Conservation (phyloP, 805 yeast genomes). For the Schizosaccharomyces cryophilus region DNA sequence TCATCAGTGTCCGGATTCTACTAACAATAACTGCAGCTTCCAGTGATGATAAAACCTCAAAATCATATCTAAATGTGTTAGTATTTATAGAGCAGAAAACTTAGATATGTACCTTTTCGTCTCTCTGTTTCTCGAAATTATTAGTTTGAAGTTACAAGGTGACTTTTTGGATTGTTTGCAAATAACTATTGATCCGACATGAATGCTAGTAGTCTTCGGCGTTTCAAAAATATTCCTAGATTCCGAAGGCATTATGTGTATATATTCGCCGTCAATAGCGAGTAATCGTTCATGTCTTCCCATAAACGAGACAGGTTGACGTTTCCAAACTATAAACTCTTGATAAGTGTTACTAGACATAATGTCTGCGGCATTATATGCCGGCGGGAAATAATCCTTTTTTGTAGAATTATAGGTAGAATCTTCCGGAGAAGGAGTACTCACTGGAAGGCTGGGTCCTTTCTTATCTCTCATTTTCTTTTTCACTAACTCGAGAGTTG, state of each 20-base stretch:
- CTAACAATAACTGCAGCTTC: constrained; percentile 55
- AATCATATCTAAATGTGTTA: constrained; percentile 26
- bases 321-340: constrained; percentile 69
- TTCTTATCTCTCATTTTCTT: not conserved
- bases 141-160: constrained; percentile 59
- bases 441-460: constrained; percentile 12
- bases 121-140: constrained; percentile 40
- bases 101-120: constrained; percentile 27
- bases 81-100: not conserved
- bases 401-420: not conserved
- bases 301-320: constrained; percentile 64
- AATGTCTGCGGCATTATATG: not conserved
- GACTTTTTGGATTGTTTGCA: constrained; percentile 56
- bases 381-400: not conserved
- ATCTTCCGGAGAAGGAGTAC: constrained; percentile 5
- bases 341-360: constrained; percentile 33
- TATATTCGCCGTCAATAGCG: constrained; percentile 83
- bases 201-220: constrained; percentile 68
- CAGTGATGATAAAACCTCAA: constrained; percentile 40
- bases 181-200: constrained; percentile 48
- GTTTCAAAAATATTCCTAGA: constrained; percentile 47
- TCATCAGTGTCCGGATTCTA: constrained; percentile 31
- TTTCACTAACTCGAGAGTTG: constrained; percentile 20
- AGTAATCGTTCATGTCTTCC: constrained; percentile 59
- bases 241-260: constrained; percentile 68